phyloP scores from a whole-genome alignment of 768 basidiomycete genomes.

The Mycena galericulata region DNA sequence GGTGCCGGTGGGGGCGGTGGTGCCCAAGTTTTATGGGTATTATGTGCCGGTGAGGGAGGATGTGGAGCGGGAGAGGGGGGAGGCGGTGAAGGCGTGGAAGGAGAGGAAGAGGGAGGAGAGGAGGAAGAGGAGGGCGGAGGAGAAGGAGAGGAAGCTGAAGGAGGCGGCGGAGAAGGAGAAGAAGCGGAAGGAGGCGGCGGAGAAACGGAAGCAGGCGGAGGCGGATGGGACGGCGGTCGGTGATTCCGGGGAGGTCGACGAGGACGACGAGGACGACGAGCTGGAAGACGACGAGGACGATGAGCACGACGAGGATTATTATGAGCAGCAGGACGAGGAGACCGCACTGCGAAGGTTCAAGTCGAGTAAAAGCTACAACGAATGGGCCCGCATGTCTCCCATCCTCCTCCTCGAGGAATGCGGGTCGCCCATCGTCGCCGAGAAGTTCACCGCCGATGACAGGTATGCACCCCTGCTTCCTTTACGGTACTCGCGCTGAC shows the following conservation, averaged over 20 bases:
- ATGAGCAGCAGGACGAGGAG: not conserved
- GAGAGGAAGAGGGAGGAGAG: slow-evolving; percentile 2
- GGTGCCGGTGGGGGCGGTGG: slow-evolving; percentile 23
- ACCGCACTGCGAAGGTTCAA: not conserved
- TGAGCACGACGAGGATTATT: not conserved
- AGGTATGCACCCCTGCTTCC: not conserved
- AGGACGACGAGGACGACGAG: not conserved
- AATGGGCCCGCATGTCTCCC: slow-evolving; percentile 17
- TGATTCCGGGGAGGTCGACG: not conserved
- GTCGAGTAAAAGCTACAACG: not conserved
- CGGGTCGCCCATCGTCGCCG: slow-evolving; percentile 11
- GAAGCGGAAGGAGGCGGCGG: not conserved
- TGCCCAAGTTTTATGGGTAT: slow-evolving; percentile 31
- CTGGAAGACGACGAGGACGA: not conserved
- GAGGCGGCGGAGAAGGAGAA: not conserved
- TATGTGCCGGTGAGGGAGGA: slow-evolving; percentile 30
- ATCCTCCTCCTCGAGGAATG: slow-evolving; percentile 31
- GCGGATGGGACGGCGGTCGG: not conserved
- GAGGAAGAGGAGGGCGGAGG: not conserved
- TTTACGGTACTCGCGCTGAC: not conserved
- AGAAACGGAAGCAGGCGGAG: not conserved
- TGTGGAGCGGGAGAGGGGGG: slow-evolving; percentile 22
- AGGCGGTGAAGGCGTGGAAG: not conserved
- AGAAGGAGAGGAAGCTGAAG: not conserved
- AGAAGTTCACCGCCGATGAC: slow-evolving; percentile 14